phyloP scores from a whole-genome alignment of 345 rosid species.

The Mallotus nudiflorus region DNA sequence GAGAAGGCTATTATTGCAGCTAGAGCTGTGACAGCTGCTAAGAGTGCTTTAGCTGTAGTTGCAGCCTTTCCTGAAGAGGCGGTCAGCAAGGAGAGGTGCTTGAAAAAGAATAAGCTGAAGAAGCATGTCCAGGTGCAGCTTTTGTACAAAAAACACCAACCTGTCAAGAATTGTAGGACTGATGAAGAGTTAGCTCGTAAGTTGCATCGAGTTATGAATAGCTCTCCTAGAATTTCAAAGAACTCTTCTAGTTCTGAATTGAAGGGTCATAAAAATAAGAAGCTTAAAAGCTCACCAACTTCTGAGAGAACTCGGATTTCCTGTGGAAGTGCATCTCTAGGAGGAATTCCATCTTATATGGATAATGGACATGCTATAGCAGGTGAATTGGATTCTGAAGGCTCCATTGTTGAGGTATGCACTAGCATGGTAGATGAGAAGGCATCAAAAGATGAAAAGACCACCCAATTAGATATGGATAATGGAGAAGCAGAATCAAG shows the following conservation, averaged over 20 bases:
- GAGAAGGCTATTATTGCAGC: slow-evolving; percentile 81
- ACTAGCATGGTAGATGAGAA: slow-evolving; percentile 33
- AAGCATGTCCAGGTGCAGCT: slow-evolving; percentile 90
- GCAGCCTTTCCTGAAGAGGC: slow-evolving; percentile 62
- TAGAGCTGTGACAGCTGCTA: slow-evolving; percentile 75
- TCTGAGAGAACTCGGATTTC: slow-evolving; percentile 41
- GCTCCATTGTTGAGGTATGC: slow-evolving; percentile 41
- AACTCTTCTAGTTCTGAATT: slow-evolving; percentile 46
- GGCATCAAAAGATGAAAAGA: slow-evolving; percentile 30
- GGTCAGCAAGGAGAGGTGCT: slow-evolving; percentile 41
- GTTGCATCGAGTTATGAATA: slow-evolving; percentile 70
- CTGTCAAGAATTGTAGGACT: slow-evolving; percentile 39
- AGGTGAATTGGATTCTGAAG: slow-evolving; percentile 63
- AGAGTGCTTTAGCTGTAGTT: slow-evolving; percentile 68
- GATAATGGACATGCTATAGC: slow-evolving; percentile 45
- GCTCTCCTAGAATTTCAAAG: slow-evolving; percentile 74
- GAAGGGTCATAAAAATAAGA: slow-evolving; percentile 59
- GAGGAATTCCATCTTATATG: slow-evolving; percentile 35
- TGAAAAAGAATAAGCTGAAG: slow-evolving; percentile 73
- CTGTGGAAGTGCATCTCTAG: slow-evolving; percentile 32
- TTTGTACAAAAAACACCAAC: slow-evolving; percentile 64
- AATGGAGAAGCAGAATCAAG: slow-evolving; percentile 47
- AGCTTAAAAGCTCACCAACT: slow-evolving; percentile 36
- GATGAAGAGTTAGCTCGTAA: slow-evolving; percentile 78
- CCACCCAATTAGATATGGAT: slow-evolving; percentile 32